A percentile compares a stretch with the other conserved stretches of the same genome.
These are phyloP conservation scores for Kwoniella sp. DNA, from an alignment of 768 basidiomycete genomes.

Conservation along the genomic window DNA sequence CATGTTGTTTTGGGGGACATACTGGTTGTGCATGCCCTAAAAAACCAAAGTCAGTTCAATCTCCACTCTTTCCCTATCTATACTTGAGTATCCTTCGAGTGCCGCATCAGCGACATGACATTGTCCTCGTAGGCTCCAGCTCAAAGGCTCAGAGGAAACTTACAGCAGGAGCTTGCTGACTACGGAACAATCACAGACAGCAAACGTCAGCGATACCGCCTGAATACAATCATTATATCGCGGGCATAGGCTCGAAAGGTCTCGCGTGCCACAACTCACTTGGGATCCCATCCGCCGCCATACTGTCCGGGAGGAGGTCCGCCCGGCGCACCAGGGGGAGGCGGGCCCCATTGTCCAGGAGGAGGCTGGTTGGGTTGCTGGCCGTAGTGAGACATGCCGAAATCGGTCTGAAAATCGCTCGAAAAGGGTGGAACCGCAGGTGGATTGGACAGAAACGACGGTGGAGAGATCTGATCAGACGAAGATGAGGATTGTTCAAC, in stretches of 20 bases:
- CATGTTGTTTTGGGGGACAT: constrained; percentile 14
- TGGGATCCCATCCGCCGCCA: constrained; percentile 20
- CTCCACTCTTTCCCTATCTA: no score
- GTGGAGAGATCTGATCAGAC: no score
- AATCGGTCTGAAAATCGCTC: no score
- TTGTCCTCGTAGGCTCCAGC: neutral
- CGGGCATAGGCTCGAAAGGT: no score
- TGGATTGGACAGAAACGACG: no score
- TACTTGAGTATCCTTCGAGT: no score
- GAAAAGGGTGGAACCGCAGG: no score
- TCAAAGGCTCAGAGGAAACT: neutral
- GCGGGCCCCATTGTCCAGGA: constrained; percentile 1
- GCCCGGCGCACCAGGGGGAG: neutral
- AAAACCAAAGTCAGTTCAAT: no score
- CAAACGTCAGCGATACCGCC: neutral
- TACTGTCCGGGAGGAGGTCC: neutral
- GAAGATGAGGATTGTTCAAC: no score
- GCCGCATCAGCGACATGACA: no score
- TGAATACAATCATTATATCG: no score
- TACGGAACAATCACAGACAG: neutral
- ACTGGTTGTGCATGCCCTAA: constrained; percentile 10
- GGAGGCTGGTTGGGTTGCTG: constrained; percentile 6
- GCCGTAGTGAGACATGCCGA: constrained; percentile 5
- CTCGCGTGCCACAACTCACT: no score
- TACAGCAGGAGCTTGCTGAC: constrained; percentile 22